Evolutionary conservation across 768 basidiomycete genomes (phyloP), one percentile per base, ranked within the genome.

Genomic region (Sporobolomyces phaffii): DNA sequence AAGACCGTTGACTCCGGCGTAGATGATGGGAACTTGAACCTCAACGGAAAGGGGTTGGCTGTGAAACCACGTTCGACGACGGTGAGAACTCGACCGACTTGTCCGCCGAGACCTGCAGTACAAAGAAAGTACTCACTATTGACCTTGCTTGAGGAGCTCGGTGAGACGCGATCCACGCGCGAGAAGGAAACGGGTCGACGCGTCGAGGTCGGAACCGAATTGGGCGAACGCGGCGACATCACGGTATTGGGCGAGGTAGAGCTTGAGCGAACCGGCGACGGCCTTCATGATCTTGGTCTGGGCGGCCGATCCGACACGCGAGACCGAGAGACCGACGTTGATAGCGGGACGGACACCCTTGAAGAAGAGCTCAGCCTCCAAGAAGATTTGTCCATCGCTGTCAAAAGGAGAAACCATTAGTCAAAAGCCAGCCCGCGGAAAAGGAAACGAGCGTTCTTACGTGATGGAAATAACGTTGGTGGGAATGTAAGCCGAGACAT

Each of bases 261-360:
- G 86, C 83, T 98, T 97, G 75, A 98, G 86, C 60, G 96, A 98
- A 84, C 96, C 96, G 76, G 96, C 96, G 76, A 98, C 98, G 83
- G 97, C 93, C 89, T 97, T 99, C 96, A 99, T 98, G 82, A 98
- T 91, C 78, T 81, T 97, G 93, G 94, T 97, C 83, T 99, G 96
- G 77, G 96, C 96, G 77, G 96, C 94, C 50, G 94, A 98, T 77
- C 96, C 96, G 83, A 99, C 96, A 85, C 96, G 96, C 69, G 96
- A 99, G 74, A 99, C 96, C 66, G 96, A 99, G 70, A 98, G 91
- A 93, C 96, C 96, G 84, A 99, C 96, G 83, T 98, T 98, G 81
- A 98, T 98, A 73, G 96, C 96, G 60, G 96, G 94, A 78, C 94
- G 91, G 74, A 97, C 89, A 87, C 94, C 93, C 83, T 94, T 92